A percentile compares a stretch with the other conserved stretches of the same genome.
Evolutionary conservation across 306 rosid species (phyloP).

Genomic region (Quercus agrifolia): DNA sequence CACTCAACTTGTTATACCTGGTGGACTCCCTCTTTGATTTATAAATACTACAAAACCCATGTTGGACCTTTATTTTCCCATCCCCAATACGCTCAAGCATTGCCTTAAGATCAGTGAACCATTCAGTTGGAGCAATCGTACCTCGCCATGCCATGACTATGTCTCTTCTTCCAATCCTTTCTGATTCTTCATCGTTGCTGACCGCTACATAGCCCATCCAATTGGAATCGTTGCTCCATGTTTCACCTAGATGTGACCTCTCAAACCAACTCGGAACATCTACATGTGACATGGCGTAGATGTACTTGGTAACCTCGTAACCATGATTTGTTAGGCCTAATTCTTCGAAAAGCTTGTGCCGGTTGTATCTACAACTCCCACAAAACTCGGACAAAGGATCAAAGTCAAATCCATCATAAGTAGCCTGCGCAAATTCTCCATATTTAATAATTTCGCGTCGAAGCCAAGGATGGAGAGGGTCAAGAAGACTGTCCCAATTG

Average conservation of each 20-base stretch:
- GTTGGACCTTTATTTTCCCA: constrained; percentile 54
- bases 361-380: constrained; percentile 56
- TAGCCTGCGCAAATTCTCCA: constrained; percentile 69
- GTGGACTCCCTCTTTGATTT: constrained; percentile 40
- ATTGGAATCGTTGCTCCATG: constrained; percentile 63
- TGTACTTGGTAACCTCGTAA: constrained; percentile 44
- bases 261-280: constrained; percentile 60
- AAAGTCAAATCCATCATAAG: constrained; percentile 69
- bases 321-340: constrained; percentile 38
- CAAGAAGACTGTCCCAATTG: constrained; percentile 41
- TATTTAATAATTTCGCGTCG: constrained; percentile 60
- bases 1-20: constrained; percentile 60
- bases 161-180: constrained; percentile 54
- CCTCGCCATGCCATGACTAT: constrained; percentile 64
- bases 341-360: constrained; percentile 31
- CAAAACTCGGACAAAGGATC: constrained; percentile 53
- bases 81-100: constrained; percentile 45
- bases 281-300: constrained; percentile 63
- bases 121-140: constrained; percentile 55
- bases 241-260: constrained; percentile 40
- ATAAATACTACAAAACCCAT: constrained; percentile 58
- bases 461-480: constrained; percentile 54
- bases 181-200: constrained; percentile 47
- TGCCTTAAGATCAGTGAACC: constrained; percentile 23
- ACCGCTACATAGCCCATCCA: constrained; percentile 67